Conservation (phyloP, 73 alveolate genomes). For the Paramecium pentaurelia region DNA sequence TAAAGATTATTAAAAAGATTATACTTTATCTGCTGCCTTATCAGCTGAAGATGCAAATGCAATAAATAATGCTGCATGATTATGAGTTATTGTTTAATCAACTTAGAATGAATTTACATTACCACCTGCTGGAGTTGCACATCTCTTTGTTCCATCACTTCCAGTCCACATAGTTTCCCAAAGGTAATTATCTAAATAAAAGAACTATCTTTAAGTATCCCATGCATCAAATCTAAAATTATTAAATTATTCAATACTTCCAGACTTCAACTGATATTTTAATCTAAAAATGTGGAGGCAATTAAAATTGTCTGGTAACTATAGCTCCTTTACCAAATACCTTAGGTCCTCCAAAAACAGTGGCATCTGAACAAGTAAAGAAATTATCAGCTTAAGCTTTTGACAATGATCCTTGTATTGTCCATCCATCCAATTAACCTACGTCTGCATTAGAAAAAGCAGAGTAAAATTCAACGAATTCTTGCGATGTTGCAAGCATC, state of each 20-base stretch:
- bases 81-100: not conserved
- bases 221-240: not conserved
- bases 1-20: not conserved
- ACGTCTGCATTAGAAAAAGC: not conserved
- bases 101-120: not conserved
- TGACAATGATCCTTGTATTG: not conserved
- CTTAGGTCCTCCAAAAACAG: not conserved
- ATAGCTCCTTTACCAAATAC: not conserved
- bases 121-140: slow-evolving; percentile 9
- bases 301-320: not conserved
- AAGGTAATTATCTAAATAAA: not conserved
- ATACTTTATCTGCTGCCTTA: not conserved
- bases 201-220: not conserved
- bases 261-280: not conserved
- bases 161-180: slow-evolving; percentile 10
- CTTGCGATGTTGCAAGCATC: slow-evolving; percentile 1
- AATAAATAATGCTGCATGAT: not conserved
- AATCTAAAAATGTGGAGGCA: not conserved
- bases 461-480: not conserved
- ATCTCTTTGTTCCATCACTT: slow-evolving; percentile 1
- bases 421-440: not conserved
- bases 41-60: not conserved
- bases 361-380: not conserved
- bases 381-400: not conserved
- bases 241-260: not conserved